Base-by-base conservation (phyloP, 495 filamentous ascomycete genomes). In the Hyaloscypha finlandica region DNA sequence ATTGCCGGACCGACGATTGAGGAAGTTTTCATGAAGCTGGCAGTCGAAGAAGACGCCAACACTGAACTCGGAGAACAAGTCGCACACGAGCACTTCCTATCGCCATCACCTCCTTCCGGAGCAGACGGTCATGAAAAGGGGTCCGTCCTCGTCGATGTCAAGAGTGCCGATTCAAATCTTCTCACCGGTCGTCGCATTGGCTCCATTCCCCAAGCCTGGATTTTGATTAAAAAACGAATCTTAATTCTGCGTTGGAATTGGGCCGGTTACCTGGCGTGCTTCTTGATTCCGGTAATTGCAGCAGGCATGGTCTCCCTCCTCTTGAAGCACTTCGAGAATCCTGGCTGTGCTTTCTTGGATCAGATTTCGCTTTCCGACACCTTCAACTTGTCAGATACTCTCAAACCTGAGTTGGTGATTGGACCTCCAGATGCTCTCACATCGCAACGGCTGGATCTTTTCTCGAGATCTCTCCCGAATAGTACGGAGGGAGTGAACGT, bases 1-100 rank as follows among this genome's bases (percentile, higher is more conserved):
- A 88, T 94, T 58, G 86, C 85, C 33, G 92, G 92, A 0, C 92
- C 92, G 3, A 94, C 90, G 0, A 93, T 96, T 65, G 91, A 93
- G 71, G 90, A 93, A 69, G 90, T 94, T 0, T 96, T 96, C 76
- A 76, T 95, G 69, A 90, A 90, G 66, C 81, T 95, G 45, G 91
- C 91, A 0, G 88, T 89, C 61, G 90, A 93, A 70, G 79, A 83
- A 61, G 74, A 75, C 59, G 74, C 71, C 8, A 78, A 83, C 12
- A 45, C 29, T 64, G 57, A 56, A 6, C 11, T 20, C n/a, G 42
- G 19, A 6, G 65, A 67, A 65, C 72, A 32, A 31, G 33, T 64
- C 9, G 20, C 20, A 42, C 35, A 20, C 14, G 63, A 61, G 4
- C 33, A 55, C 57, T n/a, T 31, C 53, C 53, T 48, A 4, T 19